Evolutionary conservation across 2,329 filamentous ascomycete genomes (phyloP), one percentile per base, ranked within the genome.

Genomic region (Ophiocordyceps camponoti-rufipedis): DNA sequence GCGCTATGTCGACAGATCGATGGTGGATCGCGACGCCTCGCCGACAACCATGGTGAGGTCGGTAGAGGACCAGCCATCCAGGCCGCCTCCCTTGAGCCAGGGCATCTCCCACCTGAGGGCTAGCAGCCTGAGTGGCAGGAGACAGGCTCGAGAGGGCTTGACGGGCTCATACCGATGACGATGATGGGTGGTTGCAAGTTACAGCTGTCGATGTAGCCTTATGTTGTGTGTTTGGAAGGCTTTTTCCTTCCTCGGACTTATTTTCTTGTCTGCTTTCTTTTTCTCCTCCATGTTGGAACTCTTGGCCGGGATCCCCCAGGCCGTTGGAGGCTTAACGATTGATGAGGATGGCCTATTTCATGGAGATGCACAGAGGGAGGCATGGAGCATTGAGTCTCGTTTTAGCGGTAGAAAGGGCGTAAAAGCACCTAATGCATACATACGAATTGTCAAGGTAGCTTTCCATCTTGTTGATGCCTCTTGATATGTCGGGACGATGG

Each of bases 1-100:
- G 31, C 66, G 70, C 33, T 75, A 72, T 47, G 55, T 73, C 18
- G 72, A 75, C 29, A 60, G 69, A 43, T 53, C 62, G 3, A 59
- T 59, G 12, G 59, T 61, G 33, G 65, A 69, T 23, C 62, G 65
- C 16, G 67, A 69, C 12, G 53, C 53, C 50, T 58, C 51, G 23
- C 23, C 23, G 23, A 23, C 23, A 41, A 55, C 56, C 42, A 16
- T 39, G 5, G 18, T 39, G 35, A 53, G 49, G 43, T 45, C 51
- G 11, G 48, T 46, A 12, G 59, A 58, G 44, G 55, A 56, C 19
- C 52, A 55, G 23, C 48, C 41, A 18, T 52, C 56, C 48, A 62
- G 71, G 16, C 66, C 69, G 35, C 60, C 66, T 46, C 67, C 70
- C 1, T 56, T 70, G 28, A 62, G 64, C 13, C 66, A 67, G 45